Evolutionary conservation across 2,329 filamentous ascomycete species (phyloP), one percentile per base, ranked within the genome.

Genomic region (Metarhizium anisopliae): DNA sequence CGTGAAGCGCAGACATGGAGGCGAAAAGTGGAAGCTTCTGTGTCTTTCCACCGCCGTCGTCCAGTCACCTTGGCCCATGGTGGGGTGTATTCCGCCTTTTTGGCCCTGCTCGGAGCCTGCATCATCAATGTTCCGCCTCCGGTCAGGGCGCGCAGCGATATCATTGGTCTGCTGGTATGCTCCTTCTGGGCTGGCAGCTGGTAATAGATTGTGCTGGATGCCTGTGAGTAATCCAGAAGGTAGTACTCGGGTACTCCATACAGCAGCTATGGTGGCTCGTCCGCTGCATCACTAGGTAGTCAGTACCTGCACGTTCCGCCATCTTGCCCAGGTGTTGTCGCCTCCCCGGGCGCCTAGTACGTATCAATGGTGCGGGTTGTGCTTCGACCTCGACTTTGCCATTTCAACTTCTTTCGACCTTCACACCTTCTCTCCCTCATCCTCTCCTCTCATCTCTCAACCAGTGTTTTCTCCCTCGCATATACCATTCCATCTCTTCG

Each of bases 51-150:
- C 14, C 6, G 3, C 16, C 8, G 16, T 20, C 45, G 6, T 35
- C 10, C 25, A 29, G 45, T 13, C 3, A 16, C 10, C 6, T 35
- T 35, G 25, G n/a, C n/a, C n/a, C 13, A 11, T 47, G 8, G 20
- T 8, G n/a, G 18, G 43, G 56, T 53, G 55, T 51, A 50, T 58
- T 53, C 53, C 45, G 50, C 64, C 61, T 57, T 61, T 58, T 40
- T 51, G 42, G 8, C 42, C 6, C 11, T 42, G 36, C 55, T 47
- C 42, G 20, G 29, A 51, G 16, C 38, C 47, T 61, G 70, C 60
- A 70, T 62, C 61, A 72, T 67, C 55, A 60, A 70, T 73, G 56
- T 68, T 72, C 71, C 71, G 71, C 55, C 59, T 66, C 68, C 62
- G 51, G 45, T 47, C 60, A 64, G 58, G 62, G 61, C 60, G 57